Conservation (phyloP, 768 basidiomycete species). For the Neoboletus magnificus region DNA sequence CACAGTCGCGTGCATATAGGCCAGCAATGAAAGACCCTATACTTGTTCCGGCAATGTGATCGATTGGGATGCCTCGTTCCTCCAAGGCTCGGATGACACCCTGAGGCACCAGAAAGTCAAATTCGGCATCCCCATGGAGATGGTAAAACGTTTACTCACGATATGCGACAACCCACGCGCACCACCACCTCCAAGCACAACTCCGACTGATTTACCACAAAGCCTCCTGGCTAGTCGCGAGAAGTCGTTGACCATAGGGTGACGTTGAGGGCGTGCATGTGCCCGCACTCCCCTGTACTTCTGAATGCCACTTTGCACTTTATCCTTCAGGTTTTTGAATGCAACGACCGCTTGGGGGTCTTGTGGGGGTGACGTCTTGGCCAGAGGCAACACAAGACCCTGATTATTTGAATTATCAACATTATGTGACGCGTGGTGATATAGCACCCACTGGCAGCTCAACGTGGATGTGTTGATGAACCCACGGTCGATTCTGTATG, state of each 20-base stretch:
- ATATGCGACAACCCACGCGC: constrained; percentile 83
- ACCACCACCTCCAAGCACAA: constrained; percentile 97
- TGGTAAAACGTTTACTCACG: constrained; percentile 35
- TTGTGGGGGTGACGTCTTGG: constrained; percentile 60
- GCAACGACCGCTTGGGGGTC: constrained; percentile 88
- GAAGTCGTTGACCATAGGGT: constrained; percentile 88
- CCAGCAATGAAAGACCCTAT: constrained; percentile 94
- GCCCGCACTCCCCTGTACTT: constrained; percentile 72
- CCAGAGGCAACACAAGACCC: constrained; percentile 67
- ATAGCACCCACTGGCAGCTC: constrained; percentile 69
- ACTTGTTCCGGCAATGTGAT: constrained; percentile 91
- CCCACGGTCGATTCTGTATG: constrained; percentile 85
- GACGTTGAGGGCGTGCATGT: constrained; percentile 66
- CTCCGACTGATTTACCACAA: constrained; percentile 89
- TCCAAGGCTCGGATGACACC: constrained; percentile 92
- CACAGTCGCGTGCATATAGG: constrained; percentile 91
- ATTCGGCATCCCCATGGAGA: constrained; percentile 8
- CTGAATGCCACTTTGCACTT: constrained; percentile 84
- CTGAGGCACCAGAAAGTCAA: constrained; percentile 37
- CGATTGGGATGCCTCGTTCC: constrained; percentile 90
- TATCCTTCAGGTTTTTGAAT: constrained; percentile 88
- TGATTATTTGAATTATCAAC: constrained; percentile 29
- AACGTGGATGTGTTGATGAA: constrained; percentile 94
- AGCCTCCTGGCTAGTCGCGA: constrained; percentile 85
- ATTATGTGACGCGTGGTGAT: background rate